phyloP scores from a whole-genome alignment of 2,329 filamentous ascomycete species.

The Tolypocladium album region DNA sequence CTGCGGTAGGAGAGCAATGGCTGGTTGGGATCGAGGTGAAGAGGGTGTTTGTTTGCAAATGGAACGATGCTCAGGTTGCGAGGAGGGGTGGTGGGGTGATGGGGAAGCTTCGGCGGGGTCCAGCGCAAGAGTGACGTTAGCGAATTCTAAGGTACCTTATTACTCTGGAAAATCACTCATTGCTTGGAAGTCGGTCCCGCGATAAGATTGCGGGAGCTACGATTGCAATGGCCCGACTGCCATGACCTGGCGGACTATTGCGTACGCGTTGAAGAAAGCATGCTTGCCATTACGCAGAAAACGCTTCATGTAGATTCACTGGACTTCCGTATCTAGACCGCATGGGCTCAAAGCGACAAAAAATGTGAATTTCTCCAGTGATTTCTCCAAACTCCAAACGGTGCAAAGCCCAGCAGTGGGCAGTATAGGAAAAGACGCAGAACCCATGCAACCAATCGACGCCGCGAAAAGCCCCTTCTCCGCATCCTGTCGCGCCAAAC shows the following conservation, averaged over 20 bases:
- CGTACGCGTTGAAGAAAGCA: no score
- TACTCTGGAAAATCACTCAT: background rate
- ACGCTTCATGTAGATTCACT: background rate
- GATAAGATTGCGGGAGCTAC: no score
- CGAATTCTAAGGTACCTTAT: no score
- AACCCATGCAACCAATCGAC: background rate
- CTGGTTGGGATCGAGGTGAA: background rate
- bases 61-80: background rate
- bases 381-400: constrained; percentile 5
- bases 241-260: background rate
- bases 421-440: background rate
- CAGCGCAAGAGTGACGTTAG: background rate
- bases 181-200: background rate
- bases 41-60: background rate
- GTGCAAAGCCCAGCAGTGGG: constrained; percentile 1
- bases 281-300: background rate
- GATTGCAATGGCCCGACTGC: no score
- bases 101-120: background rate
- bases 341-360: background rate
- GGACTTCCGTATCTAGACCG: no score
- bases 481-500: background rate
- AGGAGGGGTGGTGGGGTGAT: background rate
- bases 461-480: background rate
- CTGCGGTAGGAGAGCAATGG: background rate
- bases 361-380: no score